phyloP scores from a whole-genome alignment of 2,329 filamentous ascomycete genomes.

The Phialocephala subalpina region DNA sequence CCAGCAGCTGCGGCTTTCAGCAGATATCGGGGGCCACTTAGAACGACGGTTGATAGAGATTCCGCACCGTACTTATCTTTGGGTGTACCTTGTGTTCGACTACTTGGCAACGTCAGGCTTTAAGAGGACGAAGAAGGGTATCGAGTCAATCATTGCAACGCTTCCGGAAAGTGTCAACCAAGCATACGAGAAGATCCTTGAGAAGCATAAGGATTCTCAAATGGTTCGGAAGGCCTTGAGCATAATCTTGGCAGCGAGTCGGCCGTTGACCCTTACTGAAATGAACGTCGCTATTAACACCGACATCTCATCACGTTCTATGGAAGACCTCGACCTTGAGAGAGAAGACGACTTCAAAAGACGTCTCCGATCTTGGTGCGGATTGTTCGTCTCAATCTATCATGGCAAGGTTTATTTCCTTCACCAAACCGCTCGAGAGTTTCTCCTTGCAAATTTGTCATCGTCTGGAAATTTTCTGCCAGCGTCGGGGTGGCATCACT shows the following conservation, averaged over 20 bases:
- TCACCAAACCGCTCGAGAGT: background rate
- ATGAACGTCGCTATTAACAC: background rate
- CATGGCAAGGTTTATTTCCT: background rate
- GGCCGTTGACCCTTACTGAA: background rate
- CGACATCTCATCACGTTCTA: no score
- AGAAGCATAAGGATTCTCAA: no score
- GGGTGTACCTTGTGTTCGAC: conserved; percentile 28
- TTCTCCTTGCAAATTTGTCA: background rate
- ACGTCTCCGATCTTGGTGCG: background rate
- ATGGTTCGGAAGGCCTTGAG: background rate
- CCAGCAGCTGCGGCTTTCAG: conserved; percentile 11
- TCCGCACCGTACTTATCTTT: conserved; percentile 31
- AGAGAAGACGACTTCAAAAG: background rate
- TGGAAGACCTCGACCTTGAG: background rate
- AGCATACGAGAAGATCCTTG: conserved; percentile 47
- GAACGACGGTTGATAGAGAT: background rate
- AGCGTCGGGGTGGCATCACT: no score
- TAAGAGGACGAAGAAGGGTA: background rate
- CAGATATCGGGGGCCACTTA: background rate
- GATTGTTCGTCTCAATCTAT: background rate
- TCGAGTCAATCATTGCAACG: conserved; percentile 2
- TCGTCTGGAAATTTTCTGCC: no score
- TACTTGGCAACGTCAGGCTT: conserved; percentile 7
- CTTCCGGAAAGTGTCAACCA: conserved; percentile 40
- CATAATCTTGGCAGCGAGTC: background rate